Base-by-base conservation (phyloP, 805 yeast species). In the Lipomyces chichibuensis region DNA sequence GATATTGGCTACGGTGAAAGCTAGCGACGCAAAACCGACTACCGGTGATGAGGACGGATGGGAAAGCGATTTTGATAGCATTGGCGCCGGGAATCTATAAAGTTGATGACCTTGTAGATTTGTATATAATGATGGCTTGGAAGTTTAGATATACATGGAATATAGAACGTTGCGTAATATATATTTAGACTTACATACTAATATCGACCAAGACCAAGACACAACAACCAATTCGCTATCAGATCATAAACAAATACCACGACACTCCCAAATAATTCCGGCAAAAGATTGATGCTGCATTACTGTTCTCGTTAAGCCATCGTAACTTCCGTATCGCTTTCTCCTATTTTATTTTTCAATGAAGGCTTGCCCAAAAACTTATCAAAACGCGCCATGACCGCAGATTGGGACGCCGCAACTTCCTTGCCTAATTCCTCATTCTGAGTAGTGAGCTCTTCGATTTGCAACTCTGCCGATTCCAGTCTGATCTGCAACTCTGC, bases 31-130 rank as follows among this genome's bases (percentile, higher is more conserved):
- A 49, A 54, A 46, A 14, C 56, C 46, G 4, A 59, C 25, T 25
- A 66, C 57, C 17, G 60, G 63, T 13, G 63, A 67, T n/a, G 73
- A 63, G 8, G 77, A 75, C 14, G 77, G 77, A 57, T 79, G 81
- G 81, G 79, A 75, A 37, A 58, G 63, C 57, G 78, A 71, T 63
- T 79, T 79, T 67, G 81, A 79, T 58, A 66, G 69, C 5, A 77
- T 79, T 39, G 81, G 81, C 5, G 60, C 59, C 32, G 59, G 59
- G 2, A 20, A 29, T 11, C 6, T 56, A 20, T 56, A 56, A 51
- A 56, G 13, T n/a, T n/a, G 60, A 25, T 27, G 59, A 27, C 59
- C n/a, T 6, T 4, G n/a, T 33, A 37, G 49, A 43, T 2, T 43
- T 43, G 49, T 17, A 43, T 8, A 43, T 43, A 43, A 8, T 17